phyloP scores from a whole-genome alignment of 164 flowering plant species.

The Tetrastigma voinierianum region DNA sequence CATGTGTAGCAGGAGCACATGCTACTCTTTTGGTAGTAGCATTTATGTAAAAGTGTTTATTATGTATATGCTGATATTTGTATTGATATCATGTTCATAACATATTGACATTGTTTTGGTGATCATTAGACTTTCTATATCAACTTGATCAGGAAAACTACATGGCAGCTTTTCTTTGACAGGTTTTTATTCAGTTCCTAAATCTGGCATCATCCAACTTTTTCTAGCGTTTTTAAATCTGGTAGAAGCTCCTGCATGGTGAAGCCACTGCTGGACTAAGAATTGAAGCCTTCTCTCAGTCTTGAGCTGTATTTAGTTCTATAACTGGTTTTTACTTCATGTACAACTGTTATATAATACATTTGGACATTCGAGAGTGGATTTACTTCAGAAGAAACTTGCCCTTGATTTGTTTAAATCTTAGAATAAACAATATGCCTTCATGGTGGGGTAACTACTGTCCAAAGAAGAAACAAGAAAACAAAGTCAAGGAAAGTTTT shows the following conservation, averaged over 20 bases:
- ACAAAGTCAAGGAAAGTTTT: slow-evolving; percentile 69
- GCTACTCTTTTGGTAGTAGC: too few species aligned
- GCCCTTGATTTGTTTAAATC: slow-evolving; percentile 1
- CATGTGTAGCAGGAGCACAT: too few species aligned
- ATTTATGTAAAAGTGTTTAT: too few species aligned
- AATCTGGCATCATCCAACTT: slow-evolving; percentile 2
- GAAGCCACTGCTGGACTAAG: slow-evolving; percentile 3
- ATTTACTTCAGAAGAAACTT: slow-evolving; percentile 3
- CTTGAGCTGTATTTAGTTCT: not conserved
- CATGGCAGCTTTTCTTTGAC: not conserved
- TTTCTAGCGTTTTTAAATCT: not conserved
- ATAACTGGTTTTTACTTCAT: not conserved
- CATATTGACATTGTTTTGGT: too few species aligned
- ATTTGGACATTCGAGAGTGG: slow-evolving; percentile 1
- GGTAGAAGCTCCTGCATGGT: not conserved
- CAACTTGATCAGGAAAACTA: too few species aligned
- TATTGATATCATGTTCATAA: too few species aligned
- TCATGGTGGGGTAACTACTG: slow-evolving; percentile 89
- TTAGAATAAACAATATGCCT: slow-evolving; percentile 44
- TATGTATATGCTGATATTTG: too few species aligned
- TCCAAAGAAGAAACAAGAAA: slow-evolving; percentile 91
- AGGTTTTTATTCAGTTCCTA: not conserved
- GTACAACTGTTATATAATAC: not conserved
- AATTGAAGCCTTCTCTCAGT: slow-evolving; percentile 6
- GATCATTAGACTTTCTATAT: too few species aligned